These are phyloP conservation scores for Hysterangium stoloniferum DNA, from an alignment of 768 basidiomycete genomes.

Conservation along the genomic window DNA sequence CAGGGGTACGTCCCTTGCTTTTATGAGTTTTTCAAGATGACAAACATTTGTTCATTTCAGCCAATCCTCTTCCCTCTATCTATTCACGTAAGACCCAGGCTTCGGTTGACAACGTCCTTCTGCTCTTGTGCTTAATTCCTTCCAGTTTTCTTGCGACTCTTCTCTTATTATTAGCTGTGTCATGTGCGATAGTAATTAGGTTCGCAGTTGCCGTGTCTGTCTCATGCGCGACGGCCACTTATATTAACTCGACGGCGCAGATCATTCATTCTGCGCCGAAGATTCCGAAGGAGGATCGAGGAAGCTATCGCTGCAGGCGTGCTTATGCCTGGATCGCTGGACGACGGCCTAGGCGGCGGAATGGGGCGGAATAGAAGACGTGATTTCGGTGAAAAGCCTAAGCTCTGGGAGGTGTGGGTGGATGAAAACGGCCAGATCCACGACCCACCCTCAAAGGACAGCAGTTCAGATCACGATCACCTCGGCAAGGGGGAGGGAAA, in stretches of 20 bases:
- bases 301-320: conserved; percentile 10
- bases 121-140: neutral
- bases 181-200: conserved; percentile 12
- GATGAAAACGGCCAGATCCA: conserved; percentile 2
- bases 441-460: neutral
- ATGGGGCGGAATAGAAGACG: conserved; percentile 6
- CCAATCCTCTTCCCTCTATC: conserved; percentile 9
- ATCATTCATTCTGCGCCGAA: conserved; percentile 9
- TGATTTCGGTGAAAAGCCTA: conserved; percentile 12
- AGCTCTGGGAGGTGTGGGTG: conserved; percentile 11
- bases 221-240: neutral
- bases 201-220: neutral
- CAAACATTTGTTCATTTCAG: neutral
- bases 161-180: conserved; percentile 7
- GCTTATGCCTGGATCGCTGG: conserved; percentile 12
- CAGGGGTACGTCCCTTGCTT: too few relatives aligned
- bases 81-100: conserved; percentile 4
- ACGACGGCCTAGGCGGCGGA: conserved; percentile 4
- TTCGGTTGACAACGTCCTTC: neutral
- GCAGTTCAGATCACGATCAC: neutral
- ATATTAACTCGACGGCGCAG: neutral
- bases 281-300: conserved; percentile 9
- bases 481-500: conserved; percentile 6
- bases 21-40: neutral
- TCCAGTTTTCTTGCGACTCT: conserved; percentile 10